A percentile compares a stretch with the other conserved stretches of the same genome.
phyloP scores from a whole-genome alignment of 2,329 filamentous ascomycete species.

The Chaetothyriales sp. region DNA sequence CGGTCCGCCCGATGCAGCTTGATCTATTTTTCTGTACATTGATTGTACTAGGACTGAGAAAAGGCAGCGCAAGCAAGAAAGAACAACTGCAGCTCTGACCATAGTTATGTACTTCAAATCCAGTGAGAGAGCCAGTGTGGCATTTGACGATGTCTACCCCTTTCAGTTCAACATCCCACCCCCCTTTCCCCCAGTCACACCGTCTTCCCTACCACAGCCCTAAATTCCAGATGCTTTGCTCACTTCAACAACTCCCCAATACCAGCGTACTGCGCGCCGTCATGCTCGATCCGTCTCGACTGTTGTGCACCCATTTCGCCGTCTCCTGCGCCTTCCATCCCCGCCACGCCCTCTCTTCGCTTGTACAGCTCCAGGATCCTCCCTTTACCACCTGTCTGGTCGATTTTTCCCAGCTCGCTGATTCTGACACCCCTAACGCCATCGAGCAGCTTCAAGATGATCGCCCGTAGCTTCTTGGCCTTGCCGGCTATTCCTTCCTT shows the following conservation, averaged over 20 bases:
- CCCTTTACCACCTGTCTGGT: constrained; percentile 17
- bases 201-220: too few species aligned
- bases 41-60: too few species aligned
- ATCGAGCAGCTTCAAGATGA: constrained; percentile 72
- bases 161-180: too few species aligned
- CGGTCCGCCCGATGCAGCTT: neutral
- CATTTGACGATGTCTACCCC: too few species aligned
- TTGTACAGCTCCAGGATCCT: constrained; percentile 17
- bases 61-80: too few species aligned
- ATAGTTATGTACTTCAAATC: neutral
- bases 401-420: constrained; percentile 78
- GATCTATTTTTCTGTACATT: constrained; percentile 26
- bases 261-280: constrained; percentile 14
- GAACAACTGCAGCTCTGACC: neutral
- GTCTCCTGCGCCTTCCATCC: constrained; percentile 13
- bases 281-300: constrained; percentile 31
- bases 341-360: constrained; percentile 12
- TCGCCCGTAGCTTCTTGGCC: constrained; percentile 61
- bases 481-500: constrained; percentile 39
- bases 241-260: neutral
- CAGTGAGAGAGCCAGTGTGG: too few species aligned
- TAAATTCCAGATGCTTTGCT: neutral
- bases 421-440: constrained; percentile 82
- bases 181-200: too few species aligned
- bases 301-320: constrained; percentile 21